A percentile compares a stretch with the other conserved stretches of the same genome.
Conservation (phyloP, 441 rosid species). For the Kokia cookei region DNA sequence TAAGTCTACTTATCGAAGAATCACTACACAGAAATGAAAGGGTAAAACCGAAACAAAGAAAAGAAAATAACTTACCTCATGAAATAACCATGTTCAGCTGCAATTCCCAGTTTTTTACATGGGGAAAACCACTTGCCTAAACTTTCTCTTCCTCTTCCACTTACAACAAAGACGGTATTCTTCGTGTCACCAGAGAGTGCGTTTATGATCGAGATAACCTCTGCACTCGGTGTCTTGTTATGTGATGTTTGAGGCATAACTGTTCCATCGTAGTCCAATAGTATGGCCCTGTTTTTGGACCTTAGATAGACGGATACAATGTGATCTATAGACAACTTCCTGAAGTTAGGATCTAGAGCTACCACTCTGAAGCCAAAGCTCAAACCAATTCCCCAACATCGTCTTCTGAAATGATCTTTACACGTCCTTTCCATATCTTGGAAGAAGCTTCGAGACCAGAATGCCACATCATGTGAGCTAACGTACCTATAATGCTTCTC, state of each 20-base stretch:
- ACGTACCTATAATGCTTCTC: conserved; percentile 76
- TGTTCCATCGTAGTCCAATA: conserved; percentile 73
- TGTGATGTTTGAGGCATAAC: conserved; percentile 65
- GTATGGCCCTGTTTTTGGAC: conserved; percentile 59
- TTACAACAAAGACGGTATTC: conserved; percentile 60
- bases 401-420: conserved; percentile 63
- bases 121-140: conserved; percentile 66
- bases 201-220: conserved; percentile 46
- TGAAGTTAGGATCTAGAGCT: conserved; percentile 69
- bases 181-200: conserved; percentile 44
- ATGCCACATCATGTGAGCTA: conserved; percentile 70
- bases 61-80: conserved; percentile 37
- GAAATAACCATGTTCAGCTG: conserved; percentile 70
- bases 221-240: conserved; percentile 50
- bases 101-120: conserved; percentile 60
- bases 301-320: conserved; percentile 48
- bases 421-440: conserved; percentile 76
- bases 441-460: conserved; percentile 69
- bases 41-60: not conserved
- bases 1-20: not conserved
- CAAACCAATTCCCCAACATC: conserved; percentile 74
- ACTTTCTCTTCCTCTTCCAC: conserved; percentile 66
- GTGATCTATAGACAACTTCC: conserved; percentile 46
- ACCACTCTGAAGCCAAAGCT: conserved; percentile 76
- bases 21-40: not conserved